Evolutionary conservation across 176 grass and related monocot genomes (phyloP), one percentile per base, ranked within the genome.

Genomic region (Themeda triandra): DNA sequence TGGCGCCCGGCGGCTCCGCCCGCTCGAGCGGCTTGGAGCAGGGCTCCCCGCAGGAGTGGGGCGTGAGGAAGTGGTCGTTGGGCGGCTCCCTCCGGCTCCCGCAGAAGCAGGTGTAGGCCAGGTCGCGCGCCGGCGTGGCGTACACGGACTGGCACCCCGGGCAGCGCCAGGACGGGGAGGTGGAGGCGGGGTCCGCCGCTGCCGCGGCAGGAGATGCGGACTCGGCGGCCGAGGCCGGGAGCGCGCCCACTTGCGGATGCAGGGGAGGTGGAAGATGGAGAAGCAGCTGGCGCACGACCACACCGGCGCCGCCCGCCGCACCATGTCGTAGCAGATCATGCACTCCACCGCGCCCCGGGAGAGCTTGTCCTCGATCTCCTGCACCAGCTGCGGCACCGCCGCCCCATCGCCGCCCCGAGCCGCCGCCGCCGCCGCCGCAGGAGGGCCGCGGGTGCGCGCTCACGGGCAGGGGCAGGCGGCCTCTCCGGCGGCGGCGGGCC

Each of bases 301-400:
- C 23, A 96, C 72, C 65, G 91, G 80, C 0, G 96, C 96, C 10
- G 96, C 89, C 1, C 96, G 69, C 25, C 91, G 89, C 73, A 98
- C 96, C 93, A 96, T 94, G 84, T 98, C 96, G 84, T 98, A 98
- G 91, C 96, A 98, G 70, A 98, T 98, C 96, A 98, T 98, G 86
- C 96, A 98, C 86, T 98, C 96, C 58, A 98, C 96, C 8, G 78
- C 77, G 12, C 96, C 93, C 3, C 87, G 83, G 33, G 91, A 58
- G 17, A 98, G 87, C 87, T 95, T 98, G 56, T 94, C 93, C 65
- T 95, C 87, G 87, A 98, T 98, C 89, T 98, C 96, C 85, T 98
- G 96, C 58, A 95, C 93, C 85, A 98, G 87, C 91, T 93, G 96
- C 53, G 96, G 96, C 80, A 95, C 60, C 18, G 87, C 19, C 35